These are phyloP conservation scores for Combretum micranthum DNA, from an alignment of 345 rosid species.

Conservation along the genomic window DNA sequence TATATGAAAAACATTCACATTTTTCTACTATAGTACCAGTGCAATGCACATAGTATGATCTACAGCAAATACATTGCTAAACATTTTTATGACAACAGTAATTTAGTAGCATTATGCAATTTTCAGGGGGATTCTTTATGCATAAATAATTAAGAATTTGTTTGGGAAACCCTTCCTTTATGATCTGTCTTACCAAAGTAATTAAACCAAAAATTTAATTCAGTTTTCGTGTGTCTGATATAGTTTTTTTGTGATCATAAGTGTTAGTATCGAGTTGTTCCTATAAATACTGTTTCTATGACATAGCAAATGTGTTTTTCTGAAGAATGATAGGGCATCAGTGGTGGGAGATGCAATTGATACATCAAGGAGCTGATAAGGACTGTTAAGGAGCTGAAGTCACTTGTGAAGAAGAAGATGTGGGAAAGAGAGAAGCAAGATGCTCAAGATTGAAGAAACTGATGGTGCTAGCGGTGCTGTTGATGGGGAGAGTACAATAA, in stretches of 20 bases:
- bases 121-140: too few relatives aligned
- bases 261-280: not conserved
- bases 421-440: slow-evolving; percentile 44
- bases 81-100: too few relatives aligned
- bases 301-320: not conserved
- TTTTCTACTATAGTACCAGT: too few relatives aligned
- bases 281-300: not conserved
- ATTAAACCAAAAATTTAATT: not conserved
- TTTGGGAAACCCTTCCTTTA: too few relatives aligned
- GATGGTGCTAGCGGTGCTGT: slow-evolving; percentile 11
- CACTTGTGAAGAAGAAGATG: slow-evolving; percentile 71
- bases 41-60: too few relatives aligned
- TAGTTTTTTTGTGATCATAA: too few relatives aligned
- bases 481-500: slow-evolving; percentile 34
- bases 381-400: slow-evolving; percentile 63
- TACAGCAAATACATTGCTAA: too few relatives aligned
- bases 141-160: too few relatives aligned
- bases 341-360: slow-evolving; percentile 72
- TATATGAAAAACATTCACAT: too few relatives aligned
- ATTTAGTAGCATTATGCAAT: too few relatives aligned
- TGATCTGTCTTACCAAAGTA: too few relatives aligned
- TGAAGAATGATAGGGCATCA: slow-evolving; percentile 75
- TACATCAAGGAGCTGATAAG: slow-evolving; percentile 70
- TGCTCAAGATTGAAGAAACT: slow-evolving; percentile 34
- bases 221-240: not conserved